phyloP scores from a whole-genome alignment of 2,329 filamentous ascomycete genomes.

The Aureobasidium subglaciale region DNA sequence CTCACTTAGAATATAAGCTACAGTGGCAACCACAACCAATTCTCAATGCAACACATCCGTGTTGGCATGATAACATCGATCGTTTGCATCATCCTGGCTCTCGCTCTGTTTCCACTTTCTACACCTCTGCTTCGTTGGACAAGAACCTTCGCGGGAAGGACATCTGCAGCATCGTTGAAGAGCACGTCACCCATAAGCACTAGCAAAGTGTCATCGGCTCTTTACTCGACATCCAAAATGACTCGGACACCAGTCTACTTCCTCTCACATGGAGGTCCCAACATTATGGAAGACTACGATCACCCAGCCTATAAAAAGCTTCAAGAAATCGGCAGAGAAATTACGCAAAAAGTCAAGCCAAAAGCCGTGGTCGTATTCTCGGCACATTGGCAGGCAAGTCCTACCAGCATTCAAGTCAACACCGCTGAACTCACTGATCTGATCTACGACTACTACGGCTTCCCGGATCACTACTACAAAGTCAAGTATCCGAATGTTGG shows the following conservation, averaged over 20 bases:
- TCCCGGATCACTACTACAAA: constrained; percentile 62
- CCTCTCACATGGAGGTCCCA: constrained; percentile 48
- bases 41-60: not conserved
- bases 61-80: not conserved
- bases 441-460: constrained; percentile 71
- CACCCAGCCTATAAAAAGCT: constrained; percentile 63
- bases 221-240: constrained; percentile 16
- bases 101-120: not conserved
- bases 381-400: constrained; percentile 64
- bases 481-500: constrained; percentile 60
- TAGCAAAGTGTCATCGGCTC: not conserved
- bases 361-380: constrained; percentile 69
- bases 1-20: not conserved
- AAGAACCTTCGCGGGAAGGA: not conserved
- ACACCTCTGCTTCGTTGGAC: not conserved
- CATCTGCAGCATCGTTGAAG: not conserved
- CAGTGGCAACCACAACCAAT: too few relatives aligned
- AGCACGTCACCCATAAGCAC: not conserved
- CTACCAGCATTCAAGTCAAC: constrained; percentile 56
- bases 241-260: constrained; percentile 46
- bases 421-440: constrained; percentile 56
- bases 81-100: constrained; percentile 6
- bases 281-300: constrained; percentile 53
- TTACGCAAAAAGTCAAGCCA: constrained; percentile 62
- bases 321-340: constrained; percentile 59